phyloP scores from a whole-genome alignment of 208 protist genomes.

The Acanthamoeba castellanii region DNA sequence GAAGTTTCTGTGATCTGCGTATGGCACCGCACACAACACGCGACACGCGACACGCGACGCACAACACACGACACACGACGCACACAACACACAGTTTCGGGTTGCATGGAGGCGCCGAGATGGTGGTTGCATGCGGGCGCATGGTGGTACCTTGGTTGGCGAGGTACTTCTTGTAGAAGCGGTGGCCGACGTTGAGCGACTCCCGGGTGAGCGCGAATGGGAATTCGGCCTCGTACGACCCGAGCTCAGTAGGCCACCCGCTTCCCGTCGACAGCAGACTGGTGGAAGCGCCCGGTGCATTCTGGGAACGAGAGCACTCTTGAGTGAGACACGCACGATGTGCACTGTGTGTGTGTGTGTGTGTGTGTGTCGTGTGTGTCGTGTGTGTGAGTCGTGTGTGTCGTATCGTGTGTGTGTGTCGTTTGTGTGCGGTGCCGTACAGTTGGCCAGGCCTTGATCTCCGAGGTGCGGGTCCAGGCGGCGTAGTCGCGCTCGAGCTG shows the following conservation, averaged over 20 bases:
- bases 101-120: too few species aligned
- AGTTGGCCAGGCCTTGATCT: background rate
- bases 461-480: background rate
- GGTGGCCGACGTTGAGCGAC: background rate
- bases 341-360: too few species aligned
- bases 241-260: constrained; percentile 22
- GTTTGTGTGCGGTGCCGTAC: background rate
- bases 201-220: background rate
- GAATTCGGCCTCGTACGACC: background rate
- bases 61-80: too few species aligned
- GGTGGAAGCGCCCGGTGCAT: background rate
- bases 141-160: background rate
- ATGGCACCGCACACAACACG: too few species aligned
- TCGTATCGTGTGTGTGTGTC: too few species aligned
- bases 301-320: too few species aligned
- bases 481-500: constrained; percentile 17
- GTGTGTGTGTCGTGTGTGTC: background rate
- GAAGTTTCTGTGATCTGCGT: background rate
- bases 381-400: too few species aligned
- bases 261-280: background rate
- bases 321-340: background rate
- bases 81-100: too few species aligned
- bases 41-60: too few species aligned
- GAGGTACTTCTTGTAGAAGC: constrained; percentile 43
- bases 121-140: too few species aligned